Base-by-base conservation (phyloP, 164 flowering plant species). In the Paratinospora sagittata region DNA sequence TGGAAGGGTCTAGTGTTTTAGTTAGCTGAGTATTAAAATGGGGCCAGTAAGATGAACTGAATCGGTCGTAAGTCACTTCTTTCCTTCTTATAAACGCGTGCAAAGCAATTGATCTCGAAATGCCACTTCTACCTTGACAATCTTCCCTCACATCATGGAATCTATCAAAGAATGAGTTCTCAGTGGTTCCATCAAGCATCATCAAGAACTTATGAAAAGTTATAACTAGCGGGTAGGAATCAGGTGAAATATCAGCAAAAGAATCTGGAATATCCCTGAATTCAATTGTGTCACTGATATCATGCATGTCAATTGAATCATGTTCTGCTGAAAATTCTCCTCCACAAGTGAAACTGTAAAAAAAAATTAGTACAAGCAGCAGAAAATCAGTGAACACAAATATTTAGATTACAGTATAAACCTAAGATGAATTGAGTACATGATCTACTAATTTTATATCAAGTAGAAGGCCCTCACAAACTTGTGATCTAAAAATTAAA, bases 141-240 rank as follows among this genome's bases (percentile, higher is more conserved):
- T 70, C 57, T 27, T 76, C 72, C 65, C 78, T 68, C 17, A 72
- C 21, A 12, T 78, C 79, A 60, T 49, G 77, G 62, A 90, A 90
- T 65, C 85, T 81, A 37, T 82, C 78, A 73, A 92, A 92, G 67
- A 75, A 92, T 0, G 97, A 90, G 23, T 52, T 73, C 14, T 83
- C 83, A 39, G 89, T 13, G 2, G 86, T 85, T 7, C 89, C 89
- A 75, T 92, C 96, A 49, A 92, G 92, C 96, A 92, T 92, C 81
- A 89, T 67, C 73, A 92, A 73, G 74, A 92, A 86, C 77, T 92
- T 92, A 0, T 70, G 82, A 62, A 90, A 89, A 23, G 97, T 85
- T 36, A 90, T 73, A 2, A 92, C 87, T 14, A 92, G 89, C 23
- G 97, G 97, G 72, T 80, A 92, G 8, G 66, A 71, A 1, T 75